Evolutionary conservation across 2,329 filamentous ascomycete genomes (phyloP), one percentile per base, ranked within the genome.

Genomic region (Fusarium neocosmosporiellum): DNA sequence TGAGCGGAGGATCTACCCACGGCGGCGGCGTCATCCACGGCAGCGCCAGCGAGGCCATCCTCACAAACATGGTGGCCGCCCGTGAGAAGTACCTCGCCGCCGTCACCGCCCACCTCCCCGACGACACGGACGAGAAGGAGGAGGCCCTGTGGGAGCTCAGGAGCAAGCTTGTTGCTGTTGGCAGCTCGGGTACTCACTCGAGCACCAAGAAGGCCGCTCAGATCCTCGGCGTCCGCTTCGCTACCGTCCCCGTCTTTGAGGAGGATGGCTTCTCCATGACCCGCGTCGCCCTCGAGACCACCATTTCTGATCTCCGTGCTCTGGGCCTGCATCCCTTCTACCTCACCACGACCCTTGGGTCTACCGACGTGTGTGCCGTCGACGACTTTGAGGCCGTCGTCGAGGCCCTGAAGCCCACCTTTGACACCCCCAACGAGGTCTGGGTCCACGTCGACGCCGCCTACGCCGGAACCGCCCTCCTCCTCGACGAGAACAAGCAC

Each of bases 381-480:
- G 96, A 98, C 82, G 92, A 95, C 78, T 93, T 98, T 76, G 86
- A 83, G 2, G 90, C 90, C 71, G 92, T 97, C 77, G 89, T 88
- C 29, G 79, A 81, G 59, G 82, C 83, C 7, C 81, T 90, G 29
- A 79, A 78, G n/a, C 68, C 71, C 31, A 73, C 64, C 6, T 74
- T 76, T 8, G 78, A 77, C 54, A 72, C 74, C 1, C 74, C 79
- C 11, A 84, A 86, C 61, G 86, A 90, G 72, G 85, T 98, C 61
- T 98, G 96, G 95, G 92, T 98, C 22, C 96, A 98, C 82, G 90
- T 98, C 62, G 96, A 98, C 83, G 96, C 94, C 13, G 96, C 96
- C 1, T 98, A 97, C 82, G 96, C 96, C 1, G 96, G 96, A 3
- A 91, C 94, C 0, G 93, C 95, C 1, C 89, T 98, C 5, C 85